Evolutionary conservation across 768 basidiomycete species (phyloP), one percentile per base, ranked within the genome.

Genomic region (Brasilioporus rufonigricans): DNA sequence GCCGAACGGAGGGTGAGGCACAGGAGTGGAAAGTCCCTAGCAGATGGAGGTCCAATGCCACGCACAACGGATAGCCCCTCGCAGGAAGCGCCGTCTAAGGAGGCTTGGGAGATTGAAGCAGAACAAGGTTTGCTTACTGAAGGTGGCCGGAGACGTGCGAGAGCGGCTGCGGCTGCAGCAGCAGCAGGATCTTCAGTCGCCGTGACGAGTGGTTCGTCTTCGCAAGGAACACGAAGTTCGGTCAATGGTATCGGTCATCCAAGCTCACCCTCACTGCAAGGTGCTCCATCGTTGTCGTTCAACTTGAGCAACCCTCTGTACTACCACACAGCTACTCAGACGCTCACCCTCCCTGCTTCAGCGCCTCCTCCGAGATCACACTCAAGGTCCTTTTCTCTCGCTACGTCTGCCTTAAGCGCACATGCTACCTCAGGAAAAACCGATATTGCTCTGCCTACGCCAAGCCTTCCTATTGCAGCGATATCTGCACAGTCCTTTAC

Each of bases 21-120:
- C n/a, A 76, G 76, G 33, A 68, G 60, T 41, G 72, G 67, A 27
- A 73, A 70, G 46, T 68, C 72, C 48, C 50, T 59, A 49, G 67
- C 23, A 66, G 61, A 63, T 56, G 53, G 50, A 12, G 47, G 38
- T 18, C n/a, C 53, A 27, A 44, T 36, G 23, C 32, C 56, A 39
- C 24, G 31, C 27, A n/a, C 36, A 13, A 6, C 18, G n/a, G 43
- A 53, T 40, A 51, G 10, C 35, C 44, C 10, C 31, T 36, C 49
- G 18, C 54, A 19, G 27, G 52, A 64, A 48, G 77, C 74, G 40
- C 68, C 77, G 0, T 62, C 75, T 12, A 90, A 87, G 63, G 90
- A 91, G 63, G 66, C 77, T n/a, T 91, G 89, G 89, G 90, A 91
- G 60, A 77, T 87, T 29, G 88, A 89, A 55, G 87, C 86, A 1